These are phyloP conservation scores for Cercophora newfieldiana DNA, from an alignment of 495 filamentous ascomycete species.

Conservation along the genomic window DNA sequence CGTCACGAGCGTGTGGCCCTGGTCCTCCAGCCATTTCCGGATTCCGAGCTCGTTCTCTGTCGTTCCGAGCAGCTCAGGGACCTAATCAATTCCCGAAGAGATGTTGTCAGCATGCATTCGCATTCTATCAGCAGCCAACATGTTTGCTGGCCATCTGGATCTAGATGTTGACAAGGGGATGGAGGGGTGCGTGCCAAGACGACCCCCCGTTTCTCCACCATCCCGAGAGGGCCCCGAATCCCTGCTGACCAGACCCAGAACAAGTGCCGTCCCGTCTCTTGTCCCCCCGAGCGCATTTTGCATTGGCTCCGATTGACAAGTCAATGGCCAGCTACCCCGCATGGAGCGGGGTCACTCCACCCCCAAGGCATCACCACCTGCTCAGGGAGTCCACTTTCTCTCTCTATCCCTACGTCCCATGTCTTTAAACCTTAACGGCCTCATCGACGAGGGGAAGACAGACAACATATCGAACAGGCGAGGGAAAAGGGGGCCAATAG, in stretches of 20 bases:
- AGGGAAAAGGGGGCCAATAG: background rate
- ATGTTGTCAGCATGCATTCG: constrained; percentile 5
- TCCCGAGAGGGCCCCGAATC: constrained; percentile 14
- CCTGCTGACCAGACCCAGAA: background rate
- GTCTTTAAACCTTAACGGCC: background rate
- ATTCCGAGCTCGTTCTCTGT: constrained; percentile 98
- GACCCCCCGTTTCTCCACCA: constrained; percentile 11
- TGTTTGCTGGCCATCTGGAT: background rate
- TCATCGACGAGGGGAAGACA: background rate
- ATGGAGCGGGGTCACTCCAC: no score
- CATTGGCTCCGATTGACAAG: constrained; percentile 2
- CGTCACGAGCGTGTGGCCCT: constrained; percentile 93
- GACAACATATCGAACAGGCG: background rate
- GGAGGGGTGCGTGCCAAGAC: background rate
- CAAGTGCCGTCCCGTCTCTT: constrained; percentile 17
- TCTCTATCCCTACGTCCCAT: no score
- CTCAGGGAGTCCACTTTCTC: background rate
- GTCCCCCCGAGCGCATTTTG: background rate
- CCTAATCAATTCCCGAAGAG: constrained; percentile 44
- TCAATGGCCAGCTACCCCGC: constrained; percentile 12
- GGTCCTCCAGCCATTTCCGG: constrained; percentile 92
- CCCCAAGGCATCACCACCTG: background rate
- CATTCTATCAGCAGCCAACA: background rate
- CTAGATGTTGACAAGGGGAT: background rate
- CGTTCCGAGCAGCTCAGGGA: constrained; percentile 85